Evolutionary conservation across 495 filamentous ascomycete species (phyloP), one percentile per base, ranked within the genome.

Genomic region (Neurospora sp.): DNA sequence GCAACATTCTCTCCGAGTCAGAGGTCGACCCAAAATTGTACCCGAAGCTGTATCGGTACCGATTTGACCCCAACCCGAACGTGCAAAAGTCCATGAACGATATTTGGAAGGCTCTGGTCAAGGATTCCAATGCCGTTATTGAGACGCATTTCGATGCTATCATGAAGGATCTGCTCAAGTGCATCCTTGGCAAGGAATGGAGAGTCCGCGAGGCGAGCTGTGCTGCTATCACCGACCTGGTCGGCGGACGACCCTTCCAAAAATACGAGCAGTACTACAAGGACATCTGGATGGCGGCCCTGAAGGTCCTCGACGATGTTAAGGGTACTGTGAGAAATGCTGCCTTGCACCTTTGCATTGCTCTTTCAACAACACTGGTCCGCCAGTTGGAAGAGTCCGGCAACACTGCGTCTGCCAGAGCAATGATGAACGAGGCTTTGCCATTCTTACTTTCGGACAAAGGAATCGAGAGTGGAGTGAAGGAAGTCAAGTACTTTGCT

Each of bases 51-150:
- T 99, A 92, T 80, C 89, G 96, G 40, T 99, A 98, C 83, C 86
- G 93, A 40, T 98, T 97, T 69, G 96, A 99, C 81, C 96, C 96
- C 0, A 97, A 97, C 78, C 88, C 90, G 5, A 94, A 93, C 78
- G 96, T 98, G 27, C 92, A 93, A 77, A 89, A 90, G 59, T 94
- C 94, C 5, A 99, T 99, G 96, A 94, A 96, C 73, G 92, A 95
- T 71, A 99, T 99, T 75, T 98, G 96, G 96, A 92, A 91, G 76
- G 90, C 95, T 0, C 80, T 98, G 40, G 93, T 98, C 71, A 96
- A 94, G 79, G 93, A 97, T 73, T 86, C 91, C 11, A 88, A 87
- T 3, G 85, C 87, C 9, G 91, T 91, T 22, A 85, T 97, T 69
- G 89, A 93, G 75, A 82, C 83, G 9, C 84, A 96, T 78, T 97